phyloP scores from a whole-genome alignment of 1,284 basidiomycete species.

The Sparassis latifolia region DNA sequence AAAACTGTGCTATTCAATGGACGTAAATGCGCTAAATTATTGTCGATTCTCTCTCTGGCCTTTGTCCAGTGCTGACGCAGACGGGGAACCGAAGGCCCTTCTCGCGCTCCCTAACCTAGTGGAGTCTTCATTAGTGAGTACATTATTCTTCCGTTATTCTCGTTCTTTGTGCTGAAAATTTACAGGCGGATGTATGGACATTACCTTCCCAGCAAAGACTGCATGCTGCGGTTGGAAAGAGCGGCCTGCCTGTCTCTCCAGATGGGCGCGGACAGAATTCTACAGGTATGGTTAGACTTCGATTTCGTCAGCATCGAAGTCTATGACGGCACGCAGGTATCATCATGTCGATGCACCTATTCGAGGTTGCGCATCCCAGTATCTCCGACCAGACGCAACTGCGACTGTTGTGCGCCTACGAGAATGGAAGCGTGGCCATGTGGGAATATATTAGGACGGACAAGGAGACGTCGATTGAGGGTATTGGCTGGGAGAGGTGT shows the following conservation, averaged over 20 bases:
- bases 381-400: conserved; percentile 34
- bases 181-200: conserved; percentile 75
- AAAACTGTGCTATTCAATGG: conserved; percentile 55
- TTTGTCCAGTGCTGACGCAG: conserved; percentile 8
- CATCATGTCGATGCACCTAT: conserved; percentile 80
- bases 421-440: conserved; percentile 72
- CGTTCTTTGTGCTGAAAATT: background rate
- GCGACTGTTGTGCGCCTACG: conserved; percentile 67
- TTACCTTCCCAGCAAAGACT: conserved; percentile 58
- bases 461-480: conserved; percentile 53
- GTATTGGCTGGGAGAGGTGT: conserved; percentile 69
- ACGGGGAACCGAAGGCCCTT: conserved; percentile 33
- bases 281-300: conserved; percentile 21
- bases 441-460: conserved; percentile 41
- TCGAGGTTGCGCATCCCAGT: conserved; percentile 26
- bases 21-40: conserved; percentile 87
- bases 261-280: conserved; percentile 36
- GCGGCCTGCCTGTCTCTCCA: conserved; percentile 23
- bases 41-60: conserved; percentile 68
- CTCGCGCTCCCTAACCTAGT: conserved; percentile 82
- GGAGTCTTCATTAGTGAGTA: conserved; percentile 74
- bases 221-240: conserved; percentile 73
- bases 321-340: conserved; percentile 45
- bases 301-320: too few relatives aligned
- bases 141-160: background rate